phyloP scores from a whole-genome alignment of 495 filamentous ascomycete genomes.

The Hyaloscypha finlandica region DNA sequence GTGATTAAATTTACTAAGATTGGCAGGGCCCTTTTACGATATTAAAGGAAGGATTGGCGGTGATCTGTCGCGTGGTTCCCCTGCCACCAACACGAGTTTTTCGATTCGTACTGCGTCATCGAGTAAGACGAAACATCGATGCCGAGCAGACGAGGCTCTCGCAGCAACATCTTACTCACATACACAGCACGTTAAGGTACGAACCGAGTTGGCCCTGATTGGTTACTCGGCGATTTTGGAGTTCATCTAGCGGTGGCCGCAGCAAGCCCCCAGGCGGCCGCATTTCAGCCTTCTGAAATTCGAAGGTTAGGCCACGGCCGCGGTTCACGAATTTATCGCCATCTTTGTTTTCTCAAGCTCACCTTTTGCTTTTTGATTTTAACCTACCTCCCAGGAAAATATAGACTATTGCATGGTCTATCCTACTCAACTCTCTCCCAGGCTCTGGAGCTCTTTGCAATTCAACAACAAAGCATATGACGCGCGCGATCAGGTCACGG shows the following conservation, averaged over 20 bases:
- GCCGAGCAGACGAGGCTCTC: too few relatives aligned
- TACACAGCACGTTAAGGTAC: background rate
- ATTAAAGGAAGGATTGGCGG: too few relatives aligned
- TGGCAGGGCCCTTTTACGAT: too few relatives aligned
- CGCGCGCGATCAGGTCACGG: conserved; percentile 13
- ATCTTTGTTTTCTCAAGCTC: background rate
- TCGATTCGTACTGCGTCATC: too few relatives aligned
- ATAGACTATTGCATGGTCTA: background rate
- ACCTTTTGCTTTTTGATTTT: background rate
- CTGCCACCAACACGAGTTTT: too few relatives aligned
- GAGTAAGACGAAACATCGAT: too few relatives aligned
- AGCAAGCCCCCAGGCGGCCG: background rate
- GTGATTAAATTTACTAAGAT: too few relatives aligned
- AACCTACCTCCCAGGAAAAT: background rate
- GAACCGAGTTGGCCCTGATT: background rate
- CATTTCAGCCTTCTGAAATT: background rate
- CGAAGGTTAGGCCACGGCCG: background rate
- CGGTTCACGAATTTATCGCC: background rate
- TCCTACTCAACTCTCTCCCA: background rate
- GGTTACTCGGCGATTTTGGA: background rate
- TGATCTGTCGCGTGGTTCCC: too few relatives aligned
- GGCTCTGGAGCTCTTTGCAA: conserved; percentile 8
- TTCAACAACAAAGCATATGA: conserved; percentile 19
- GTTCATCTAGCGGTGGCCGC: background rate
- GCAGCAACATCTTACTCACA: too few relatives aligned